Conservation (phyloP, 2,329 filamentous ascomycete species). For the Cyanodermella asteris region DNA sequence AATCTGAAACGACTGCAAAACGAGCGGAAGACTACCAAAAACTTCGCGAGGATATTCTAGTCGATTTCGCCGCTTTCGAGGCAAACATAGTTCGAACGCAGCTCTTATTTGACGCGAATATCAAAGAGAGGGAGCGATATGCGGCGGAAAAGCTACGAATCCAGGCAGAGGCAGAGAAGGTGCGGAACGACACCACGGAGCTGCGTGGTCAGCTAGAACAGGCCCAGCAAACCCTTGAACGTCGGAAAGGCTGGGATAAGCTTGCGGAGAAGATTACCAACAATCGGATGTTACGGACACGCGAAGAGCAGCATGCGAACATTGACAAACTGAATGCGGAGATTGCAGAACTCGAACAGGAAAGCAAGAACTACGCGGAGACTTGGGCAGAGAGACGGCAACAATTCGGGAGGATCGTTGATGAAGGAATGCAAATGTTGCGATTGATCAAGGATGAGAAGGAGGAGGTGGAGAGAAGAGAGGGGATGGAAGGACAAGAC, state of each 20-base stretch:
- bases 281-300: constrained; percentile 55
- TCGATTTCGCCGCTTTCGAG: constrained; percentile 79
- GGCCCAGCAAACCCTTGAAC: constrained; percentile 50
- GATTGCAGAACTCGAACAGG: constrained; percentile 65
- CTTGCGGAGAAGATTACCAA: constrained; percentile 69
- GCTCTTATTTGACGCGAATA: constrained; percentile 65
- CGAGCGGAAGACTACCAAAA: too few relatives aligned
- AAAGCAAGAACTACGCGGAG: constrained; percentile 58
- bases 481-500: constrained; percentile 50
- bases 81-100: constrained; percentile 72
- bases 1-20: too few relatives aligned
- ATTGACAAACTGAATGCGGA: constrained; percentile 69
- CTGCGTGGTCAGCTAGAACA: constrained; percentile 56
- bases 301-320: constrained; percentile 62
- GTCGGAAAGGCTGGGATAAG: constrained; percentile 72
- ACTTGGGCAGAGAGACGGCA: constrained; percentile 71
- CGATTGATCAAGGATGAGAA: constrained; percentile 84
- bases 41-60: constrained; percentile 62
- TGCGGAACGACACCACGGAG: constrained; percentile 51
- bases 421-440: constrained; percentile 71
- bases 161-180: constrained; percentile 51
- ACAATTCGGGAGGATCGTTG: constrained; percentile 73
- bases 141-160: constrained; percentile 61
- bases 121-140: constrained; percentile 64
- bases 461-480: constrained; percentile 72